Percentiles rank a stretch among this genome's conserved stretches.
These are phyloP conservation scores for Filobasidium floriforme DNA, from an alignment of 768 basidiomycete genomes.

Conservation along the genomic window DNA sequence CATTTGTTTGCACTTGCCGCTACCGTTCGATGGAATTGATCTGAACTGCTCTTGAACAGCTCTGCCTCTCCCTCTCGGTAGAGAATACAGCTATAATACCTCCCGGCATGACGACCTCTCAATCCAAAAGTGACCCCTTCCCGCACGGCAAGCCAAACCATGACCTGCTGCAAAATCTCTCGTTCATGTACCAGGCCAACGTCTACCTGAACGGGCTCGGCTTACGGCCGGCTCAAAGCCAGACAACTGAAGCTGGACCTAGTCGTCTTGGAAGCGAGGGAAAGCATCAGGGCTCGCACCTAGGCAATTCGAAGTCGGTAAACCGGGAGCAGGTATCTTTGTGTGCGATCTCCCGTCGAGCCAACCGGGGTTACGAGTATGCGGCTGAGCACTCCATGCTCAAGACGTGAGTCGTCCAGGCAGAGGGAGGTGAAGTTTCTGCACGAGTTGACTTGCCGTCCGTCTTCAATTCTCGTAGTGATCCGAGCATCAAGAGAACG, in stretches of 20 bases:
- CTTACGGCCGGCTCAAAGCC: conserved; percentile 11
- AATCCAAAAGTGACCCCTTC: conserved; percentile 55
- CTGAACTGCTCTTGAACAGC: not conserved
- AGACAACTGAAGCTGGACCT: conserved; percentile 1
- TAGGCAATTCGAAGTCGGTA: conserved; percentile 24
- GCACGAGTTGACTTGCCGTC: not conserved
- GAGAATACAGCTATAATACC: too few relatives aligned
- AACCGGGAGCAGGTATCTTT: conserved; percentile 33
- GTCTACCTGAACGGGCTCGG: conserved; percentile 53
- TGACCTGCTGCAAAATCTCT: conserved; percentile 73
- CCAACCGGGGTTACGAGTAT: conserved; percentile 57
- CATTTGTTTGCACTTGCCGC: too few relatives aligned
- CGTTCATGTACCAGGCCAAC: conserved; percentile 77
- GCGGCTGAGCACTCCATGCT: conserved; percentile 75
- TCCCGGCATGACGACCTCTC: conserved; percentile 47
- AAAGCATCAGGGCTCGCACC: not conserved
- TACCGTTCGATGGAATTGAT: not conserved
- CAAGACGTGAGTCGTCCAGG: conserved; percentile 55
- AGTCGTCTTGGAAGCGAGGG: not conserved
- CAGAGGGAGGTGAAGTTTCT: too few relatives aligned
- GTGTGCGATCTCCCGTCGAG: conserved; percentile 49
- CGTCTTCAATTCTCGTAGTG: conserved; percentile 49
- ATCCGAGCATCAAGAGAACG: conserved; percentile 73
- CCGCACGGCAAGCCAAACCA: conserved; percentile 52
- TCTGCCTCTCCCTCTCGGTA: conserved; percentile 45